phyloP scores from a whole-genome alignment of 257 asterid species.

The Striga asiatica region DNA sequence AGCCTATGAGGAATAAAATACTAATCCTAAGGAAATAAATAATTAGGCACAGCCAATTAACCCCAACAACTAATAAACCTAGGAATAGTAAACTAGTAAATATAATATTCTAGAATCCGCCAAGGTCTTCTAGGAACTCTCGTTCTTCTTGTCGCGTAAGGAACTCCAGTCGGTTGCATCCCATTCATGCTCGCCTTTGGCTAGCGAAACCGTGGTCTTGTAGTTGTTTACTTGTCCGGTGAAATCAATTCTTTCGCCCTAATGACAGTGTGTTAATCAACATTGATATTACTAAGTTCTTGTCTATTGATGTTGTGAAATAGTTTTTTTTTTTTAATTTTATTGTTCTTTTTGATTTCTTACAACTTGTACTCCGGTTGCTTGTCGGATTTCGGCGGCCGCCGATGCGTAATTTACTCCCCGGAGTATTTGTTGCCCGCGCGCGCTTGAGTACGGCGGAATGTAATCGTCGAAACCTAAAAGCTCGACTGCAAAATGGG shows the following conservation, averaged over 20 bases:
- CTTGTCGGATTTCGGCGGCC: conserved; percentile 73
- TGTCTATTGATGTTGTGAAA: not conserved
- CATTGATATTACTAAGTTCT: too few species aligned
- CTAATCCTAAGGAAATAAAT: too few species aligned
- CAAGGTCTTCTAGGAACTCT: too few species aligned
- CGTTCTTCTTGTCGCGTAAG: too few species aligned
- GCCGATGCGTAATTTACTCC: conserved; percentile 87
- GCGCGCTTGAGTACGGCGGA: conserved; percentile 48
- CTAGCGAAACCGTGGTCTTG: conserved; percentile 57
- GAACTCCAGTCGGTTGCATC: too few species aligned
- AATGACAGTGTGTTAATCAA: too few species aligned
- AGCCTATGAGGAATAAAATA: too few species aligned
- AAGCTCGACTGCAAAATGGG: conserved; percentile 40
- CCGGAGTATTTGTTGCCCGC: conserved; percentile 42
- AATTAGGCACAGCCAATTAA: too few species aligned
- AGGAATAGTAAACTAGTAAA: too few species aligned
- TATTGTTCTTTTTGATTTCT: not conserved
- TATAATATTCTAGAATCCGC: too few species aligned
- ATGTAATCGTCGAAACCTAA: conserved; percentile 53
- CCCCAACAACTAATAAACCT: too few species aligned
- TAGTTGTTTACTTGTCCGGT: conserved; percentile 58
- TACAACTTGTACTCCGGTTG: conserved; percentile 80
- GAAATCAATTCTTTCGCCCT: conserved; percentile 66
- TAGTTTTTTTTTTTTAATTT: not conserved
- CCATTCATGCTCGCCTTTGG: too few species aligned